A percentile compares a stretch with the other conserved stretches of the same genome.
phyloP scores from a whole-genome alignment of 139 green algal species.

The Microglena sp. region DNA sequence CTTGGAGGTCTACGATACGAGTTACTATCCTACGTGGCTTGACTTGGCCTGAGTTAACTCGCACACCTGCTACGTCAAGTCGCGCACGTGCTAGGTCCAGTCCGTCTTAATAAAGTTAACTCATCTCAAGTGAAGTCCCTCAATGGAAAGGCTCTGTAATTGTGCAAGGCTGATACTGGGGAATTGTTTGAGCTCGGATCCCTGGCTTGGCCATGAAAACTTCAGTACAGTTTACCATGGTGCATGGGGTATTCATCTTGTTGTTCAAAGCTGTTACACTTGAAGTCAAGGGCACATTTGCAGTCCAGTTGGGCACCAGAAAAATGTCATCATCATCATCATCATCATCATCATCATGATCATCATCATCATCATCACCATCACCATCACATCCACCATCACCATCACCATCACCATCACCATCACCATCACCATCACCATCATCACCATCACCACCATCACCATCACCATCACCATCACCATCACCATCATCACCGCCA shows the following conservation, averaged over 20 bases:
- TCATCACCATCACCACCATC: not conserved
- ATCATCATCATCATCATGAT: not conserved
- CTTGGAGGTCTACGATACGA: too few species aligned
- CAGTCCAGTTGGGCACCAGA: not conserved
- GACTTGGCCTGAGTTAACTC: too few species aligned
- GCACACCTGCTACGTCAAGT: too few species aligned
- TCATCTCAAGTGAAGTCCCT: too few species aligned
- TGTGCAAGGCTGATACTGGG: not conserved
- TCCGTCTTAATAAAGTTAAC: too few species aligned
- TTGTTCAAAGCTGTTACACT: not conserved
- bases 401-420: not conserved
- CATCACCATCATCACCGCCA: not conserved
- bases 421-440: not conserved
- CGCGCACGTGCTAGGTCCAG: too few species aligned
- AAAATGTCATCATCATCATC: not conserved
- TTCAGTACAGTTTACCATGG: not conserved
- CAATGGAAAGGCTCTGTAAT: too few species aligned
- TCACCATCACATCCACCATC: not conserved
- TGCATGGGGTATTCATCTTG: not conserved
- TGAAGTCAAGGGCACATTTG: not conserved
- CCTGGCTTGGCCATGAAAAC: not conserved
- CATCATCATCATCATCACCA: not conserved
- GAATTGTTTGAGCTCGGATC: not conserved
- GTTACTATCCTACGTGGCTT: too few species aligned
- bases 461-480: not conserved